Evolutionary conservation across 306 rosid species (phyloP), one percentile per base, ranked within the genome.

Genomic region (Neltuma alba): DNA sequence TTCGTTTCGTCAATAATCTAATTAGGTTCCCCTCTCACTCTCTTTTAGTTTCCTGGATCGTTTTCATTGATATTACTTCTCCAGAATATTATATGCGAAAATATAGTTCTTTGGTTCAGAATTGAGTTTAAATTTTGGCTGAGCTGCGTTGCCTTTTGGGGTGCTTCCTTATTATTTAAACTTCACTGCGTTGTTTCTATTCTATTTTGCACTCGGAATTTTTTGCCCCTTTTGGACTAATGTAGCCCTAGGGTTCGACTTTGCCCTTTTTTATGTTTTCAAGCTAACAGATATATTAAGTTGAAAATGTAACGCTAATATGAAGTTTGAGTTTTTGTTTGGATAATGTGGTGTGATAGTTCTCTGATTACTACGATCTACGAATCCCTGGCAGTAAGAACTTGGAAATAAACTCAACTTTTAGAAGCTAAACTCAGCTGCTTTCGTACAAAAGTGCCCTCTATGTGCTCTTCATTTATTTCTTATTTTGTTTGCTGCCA

Each of bases 1-100:
- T 38, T 42, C 28, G 47, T 14, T 37, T 45, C 66, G 38, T 47
- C 70, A 23, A 23, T 40, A 34, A 18, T 33, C 74, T 55, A 58
- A 66, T 69, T 21, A 70, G 69, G 60, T 38, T 55, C 45, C 58
- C 41, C 78, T 40, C 50, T 77, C 42, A 14, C 31, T 11, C 58
- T 16, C 76, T 41, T 58, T 54, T 15, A 30, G 31, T 76, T 47
- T 28, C 9, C 41, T 2, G 9, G 20, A 13, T 41, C 18, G 34
- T 41, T 69, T 69, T 15, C 55, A 42, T 41, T 55, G 21, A 25
- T 11, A 7, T 23, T 42, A 14, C 7, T 69, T 69, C 44, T 54
- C 48, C 6, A 11, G 13, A 25, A 10, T 69, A 8, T 7, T 7
- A 4, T 34, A 18, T 34, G 25, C 21, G 44, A 16, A 31, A 7